Evolutionary conservation across 441 rosid species (phyloP).

Genomic region (Breynia disticha): DNA sequence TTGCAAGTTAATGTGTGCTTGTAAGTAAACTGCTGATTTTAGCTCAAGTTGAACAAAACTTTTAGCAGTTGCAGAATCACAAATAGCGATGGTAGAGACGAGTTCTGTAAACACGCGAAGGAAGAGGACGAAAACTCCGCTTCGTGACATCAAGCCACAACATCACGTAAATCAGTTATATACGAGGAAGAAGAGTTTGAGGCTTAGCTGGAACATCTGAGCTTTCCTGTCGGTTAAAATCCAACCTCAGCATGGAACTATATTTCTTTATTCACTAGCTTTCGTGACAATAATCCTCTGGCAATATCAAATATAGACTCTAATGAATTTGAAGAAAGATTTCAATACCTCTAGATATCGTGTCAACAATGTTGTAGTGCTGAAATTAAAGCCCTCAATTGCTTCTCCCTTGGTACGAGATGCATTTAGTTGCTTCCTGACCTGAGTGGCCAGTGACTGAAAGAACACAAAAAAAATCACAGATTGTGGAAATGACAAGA

Average conservation of each 20-base stretch:
- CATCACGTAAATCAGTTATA: constrained; percentile 14
- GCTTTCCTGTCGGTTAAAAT: constrained; percentile 36
- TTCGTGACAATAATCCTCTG: neutral
- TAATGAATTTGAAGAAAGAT: constrained; percentile 5
- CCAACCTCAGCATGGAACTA: constrained; percentile 1
- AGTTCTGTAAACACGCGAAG: neutral
- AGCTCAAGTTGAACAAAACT: too few species aligned
- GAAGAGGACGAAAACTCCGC: neutral
- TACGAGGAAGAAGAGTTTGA: constrained; percentile 37
- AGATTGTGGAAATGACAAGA: neutral
- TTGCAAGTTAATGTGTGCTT: too few species aligned
- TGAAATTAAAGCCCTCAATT: constrained; percentile 69
- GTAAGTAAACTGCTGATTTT: too few species aligned
- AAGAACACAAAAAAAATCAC: constrained; percentile 10
- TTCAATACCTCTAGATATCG: constrained; percentile 60
- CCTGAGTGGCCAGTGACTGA: constrained; percentile 83
- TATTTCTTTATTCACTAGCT: neutral
- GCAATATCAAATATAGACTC: neutral
- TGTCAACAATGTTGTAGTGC: constrained; percentile 61
- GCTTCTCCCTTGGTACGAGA: constrained; percentile 61
- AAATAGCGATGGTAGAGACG: too few species aligned
- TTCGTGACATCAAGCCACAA: neutral
- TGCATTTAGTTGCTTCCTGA: constrained; percentile 75
- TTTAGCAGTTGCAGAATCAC: too few species aligned
- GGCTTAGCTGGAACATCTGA: constrained; percentile 46